These are phyloP conservation scores for Epichloe hybrida DNA, from an alignment of 2,329 filamentous ascomycete species.

Conservation along the genomic window DNA sequence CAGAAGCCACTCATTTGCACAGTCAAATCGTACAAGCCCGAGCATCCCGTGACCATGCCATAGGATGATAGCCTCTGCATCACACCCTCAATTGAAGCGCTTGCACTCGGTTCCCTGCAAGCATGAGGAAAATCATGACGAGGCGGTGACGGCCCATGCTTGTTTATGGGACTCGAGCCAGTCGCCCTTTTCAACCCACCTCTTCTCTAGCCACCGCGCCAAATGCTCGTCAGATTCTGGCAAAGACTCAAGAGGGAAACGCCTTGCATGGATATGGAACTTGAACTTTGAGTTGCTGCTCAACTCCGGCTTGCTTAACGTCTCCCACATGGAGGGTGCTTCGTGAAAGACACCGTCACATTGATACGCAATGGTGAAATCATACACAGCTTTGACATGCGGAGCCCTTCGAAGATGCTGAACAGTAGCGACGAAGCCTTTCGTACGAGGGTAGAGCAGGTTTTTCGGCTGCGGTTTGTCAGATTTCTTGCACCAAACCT, in stretches of 20 bases:
- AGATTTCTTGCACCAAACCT: constrained; percentile 37
- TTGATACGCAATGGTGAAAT: constrained; percentile 41
- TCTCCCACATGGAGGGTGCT: constrained; percentile 40
- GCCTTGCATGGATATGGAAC: constrained; percentile 36
- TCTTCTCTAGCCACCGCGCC: constrained; percentile 37
- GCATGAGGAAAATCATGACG: background rate
- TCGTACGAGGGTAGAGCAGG: constrained; percentile 45
- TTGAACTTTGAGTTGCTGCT: constrained; percentile 25
- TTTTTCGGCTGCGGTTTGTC: constrained; percentile 38
- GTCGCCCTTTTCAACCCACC: constrained; percentile 40
- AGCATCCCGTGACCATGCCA: background rate
- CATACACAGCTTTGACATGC: constrained; percentile 41
- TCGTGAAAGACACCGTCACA: constrained; percentile 27
- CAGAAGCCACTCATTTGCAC: background rate
- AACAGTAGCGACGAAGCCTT: constrained; percentile 46
- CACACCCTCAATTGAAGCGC: background rate
- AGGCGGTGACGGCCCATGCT: constrained; percentile 6
- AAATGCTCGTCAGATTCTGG: constrained; percentile 33
- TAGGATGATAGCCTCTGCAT: background rate
- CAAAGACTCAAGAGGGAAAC: constrained; percentile 34
- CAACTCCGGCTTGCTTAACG: constrained; percentile 28
- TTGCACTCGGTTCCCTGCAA: background rate
- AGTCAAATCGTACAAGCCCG: background rate
- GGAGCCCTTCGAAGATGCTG: constrained; percentile 37
- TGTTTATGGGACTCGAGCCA: constrained; percentile 27